These are phyloP conservation scores for Microdochium nivale DNA, from an alignment of 2,329 filamentous ascomycete genomes.

Conservation along the genomic window DNA sequence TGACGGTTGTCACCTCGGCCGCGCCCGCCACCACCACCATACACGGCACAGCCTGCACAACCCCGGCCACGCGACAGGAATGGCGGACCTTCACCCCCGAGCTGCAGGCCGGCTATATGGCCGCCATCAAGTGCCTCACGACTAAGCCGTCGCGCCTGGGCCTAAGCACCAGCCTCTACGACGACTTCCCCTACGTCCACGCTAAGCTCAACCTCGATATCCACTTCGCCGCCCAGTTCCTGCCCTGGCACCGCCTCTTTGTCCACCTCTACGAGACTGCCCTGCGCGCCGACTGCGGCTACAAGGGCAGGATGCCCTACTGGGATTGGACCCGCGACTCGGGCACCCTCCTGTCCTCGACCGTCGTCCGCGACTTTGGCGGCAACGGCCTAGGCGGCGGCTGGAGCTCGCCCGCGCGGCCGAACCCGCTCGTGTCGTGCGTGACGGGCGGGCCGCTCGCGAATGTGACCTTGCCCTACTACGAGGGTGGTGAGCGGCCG, in stretches of 20 bases:
- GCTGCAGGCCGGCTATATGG: not conserved
- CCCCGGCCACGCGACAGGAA: not conserved
- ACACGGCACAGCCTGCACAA: not conserved
- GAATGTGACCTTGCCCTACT: too few relatives aligned
- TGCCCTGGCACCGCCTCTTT: slow-evolving; percentile 14
- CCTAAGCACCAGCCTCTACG: slow-evolving; percentile 5
- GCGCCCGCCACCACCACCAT: not conserved
- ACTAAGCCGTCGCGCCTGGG: not conserved
- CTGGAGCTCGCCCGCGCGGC: too few relatives aligned
- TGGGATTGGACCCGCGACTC: too few relatives aligned
- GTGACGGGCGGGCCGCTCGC: too few relatives aligned
- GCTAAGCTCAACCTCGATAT: slow-evolving; percentile 11
- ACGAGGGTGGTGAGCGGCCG: too few relatives aligned
- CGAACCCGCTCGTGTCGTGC: too few relatives aligned
- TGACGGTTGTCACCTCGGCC: not conserved
- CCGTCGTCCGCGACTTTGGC: too few relatives aligned
- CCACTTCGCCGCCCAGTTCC: slow-evolving; percentile 15
- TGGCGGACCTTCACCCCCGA: not conserved
- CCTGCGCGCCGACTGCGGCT: slow-evolving; percentile 14
- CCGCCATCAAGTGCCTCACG: not conserved
- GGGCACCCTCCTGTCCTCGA: too few relatives aligned
- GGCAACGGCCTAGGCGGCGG: too few relatives aligned
- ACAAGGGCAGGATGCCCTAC: slow-evolving; percentile 16
- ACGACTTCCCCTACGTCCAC: slow-evolving; percentile 19
- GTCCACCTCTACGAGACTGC: slow-evolving; percentile 12